A percentile compares a stretch with the other conserved stretches of the same genome.
Evolutionary conservation across 345 rosid species (phyloP).

Genomic region (Eucalyptus erythrocorys): DNA sequence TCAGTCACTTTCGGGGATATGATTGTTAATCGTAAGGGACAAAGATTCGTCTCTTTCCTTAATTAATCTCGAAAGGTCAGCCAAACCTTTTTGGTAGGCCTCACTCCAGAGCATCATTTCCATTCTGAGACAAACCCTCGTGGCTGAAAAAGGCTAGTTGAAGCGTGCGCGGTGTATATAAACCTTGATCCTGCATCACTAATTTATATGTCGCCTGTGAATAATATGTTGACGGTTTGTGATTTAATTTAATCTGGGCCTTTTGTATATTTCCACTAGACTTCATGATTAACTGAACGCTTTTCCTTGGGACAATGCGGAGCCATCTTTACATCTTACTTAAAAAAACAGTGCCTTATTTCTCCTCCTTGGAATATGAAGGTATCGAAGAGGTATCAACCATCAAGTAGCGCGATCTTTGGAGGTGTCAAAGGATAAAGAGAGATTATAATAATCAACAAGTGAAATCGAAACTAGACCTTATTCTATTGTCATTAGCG

Average conservation of each 20-base stretch:
- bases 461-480: background rate
- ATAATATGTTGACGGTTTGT: background rate
- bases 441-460: background rate
- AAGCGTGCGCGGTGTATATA: background rate
- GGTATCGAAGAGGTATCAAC: background rate
- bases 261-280: background rate
- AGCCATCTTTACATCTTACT: background rate
- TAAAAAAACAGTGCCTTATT: background rate
- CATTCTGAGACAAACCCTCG: background rate
- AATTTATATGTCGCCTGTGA: background rate
- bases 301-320: background rate
- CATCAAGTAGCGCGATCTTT: background rate
- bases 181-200: background rate
- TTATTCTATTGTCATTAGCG: background rate
- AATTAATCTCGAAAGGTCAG: background rate
- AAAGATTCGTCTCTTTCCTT: background rate
- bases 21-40: background rate
- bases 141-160: background rate
- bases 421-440: background rate
- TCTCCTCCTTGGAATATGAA: background rate
- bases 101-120: background rate
- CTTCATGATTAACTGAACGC: background rate
- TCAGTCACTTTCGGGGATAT: background rate
- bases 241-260: background rate
- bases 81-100: background rate